Conservation (phyloP, 2,329 filamentous ascomycete species). For the Beauveria medogensis region DNA sequence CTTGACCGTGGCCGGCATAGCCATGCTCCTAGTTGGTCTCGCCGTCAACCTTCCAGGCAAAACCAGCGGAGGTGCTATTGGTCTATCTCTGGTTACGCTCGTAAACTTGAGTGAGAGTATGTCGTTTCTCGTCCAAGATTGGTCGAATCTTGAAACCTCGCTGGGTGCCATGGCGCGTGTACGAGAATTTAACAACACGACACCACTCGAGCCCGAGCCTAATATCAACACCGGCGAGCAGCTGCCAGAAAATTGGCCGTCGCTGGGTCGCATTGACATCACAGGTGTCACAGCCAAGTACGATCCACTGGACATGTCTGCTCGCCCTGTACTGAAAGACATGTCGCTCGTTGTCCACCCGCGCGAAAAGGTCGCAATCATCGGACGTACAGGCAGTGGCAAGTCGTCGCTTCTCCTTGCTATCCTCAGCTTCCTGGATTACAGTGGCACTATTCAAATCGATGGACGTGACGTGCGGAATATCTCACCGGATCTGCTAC, state of each 20-base stretch:
- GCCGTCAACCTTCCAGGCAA: neutral
- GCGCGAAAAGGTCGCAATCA: conserved; percentile 8
- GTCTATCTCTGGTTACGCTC: conserved; percentile 5
- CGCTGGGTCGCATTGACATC: conserved; percentile 6
- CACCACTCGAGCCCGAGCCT: conserved; percentile 2
- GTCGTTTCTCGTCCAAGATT: conserved; percentile 4
- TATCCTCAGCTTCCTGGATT: conserved; percentile 7
- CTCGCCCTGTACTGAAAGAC: conserved; percentile 4
- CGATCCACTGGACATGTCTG: neutral
- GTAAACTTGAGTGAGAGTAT: conserved; percentile 7
- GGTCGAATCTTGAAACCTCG: conserved; percentile 10
- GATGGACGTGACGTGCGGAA: conserved; percentile 9
- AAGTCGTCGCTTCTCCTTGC: conserved; percentile 8
- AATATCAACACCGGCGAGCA: neutral
- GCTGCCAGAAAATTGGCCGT: conserved; percentile 7
- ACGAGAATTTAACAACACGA: conserved; percentile 4
- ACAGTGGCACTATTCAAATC: conserved; percentile 10
- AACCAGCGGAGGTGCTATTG: conserved; percentile 2
- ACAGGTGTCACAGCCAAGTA: conserved; percentile 8
- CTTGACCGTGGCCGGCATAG: conserved; percentile 36
- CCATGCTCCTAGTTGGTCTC: conserved; percentile 26
- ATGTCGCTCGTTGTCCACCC: conserved; percentile 6
- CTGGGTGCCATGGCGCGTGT: conserved; percentile 7
- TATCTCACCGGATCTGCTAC: conserved; percentile 13
- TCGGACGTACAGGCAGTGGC: conserved; percentile 12